Conservation (phyloP, 345 rosid species). For the Carallia brachiata region DNA sequence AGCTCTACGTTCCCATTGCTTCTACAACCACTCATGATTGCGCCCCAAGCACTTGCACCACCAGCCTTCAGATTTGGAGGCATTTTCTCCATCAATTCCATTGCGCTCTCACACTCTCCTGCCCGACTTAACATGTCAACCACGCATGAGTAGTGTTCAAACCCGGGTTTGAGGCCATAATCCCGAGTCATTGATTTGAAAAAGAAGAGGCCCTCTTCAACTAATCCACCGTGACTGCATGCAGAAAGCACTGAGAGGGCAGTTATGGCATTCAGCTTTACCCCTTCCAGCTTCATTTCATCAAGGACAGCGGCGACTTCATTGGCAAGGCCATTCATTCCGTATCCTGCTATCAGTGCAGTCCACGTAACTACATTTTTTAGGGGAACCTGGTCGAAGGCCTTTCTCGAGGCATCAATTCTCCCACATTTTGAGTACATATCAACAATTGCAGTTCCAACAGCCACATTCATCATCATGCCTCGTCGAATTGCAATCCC, state of each 20-base stretch:
- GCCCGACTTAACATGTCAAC: slow-evolving; percentile 72
- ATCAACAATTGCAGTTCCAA: slow-evolving; percentile 61
- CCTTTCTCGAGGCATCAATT: slow-evolving; percentile 46
- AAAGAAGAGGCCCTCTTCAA: slow-evolving; percentile 53
- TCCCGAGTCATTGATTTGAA: slow-evolving; percentile 55
- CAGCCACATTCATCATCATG: slow-evolving; percentile 46
- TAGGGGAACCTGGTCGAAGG: slow-evolving; percentile 42
- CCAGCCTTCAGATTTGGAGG: slow-evolving; percentile 37
- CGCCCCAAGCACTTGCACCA: slow-evolving; percentile 64
- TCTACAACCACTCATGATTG: slow-evolving; percentile 60
- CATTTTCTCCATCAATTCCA: slow-evolving; percentile 46
- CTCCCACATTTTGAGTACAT: slow-evolving; percentile 68
- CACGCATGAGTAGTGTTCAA: slow-evolving; percentile 64
- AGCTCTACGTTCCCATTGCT: slow-evolving; percentile 36
- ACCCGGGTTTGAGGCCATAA: slow-evolving; percentile 30
- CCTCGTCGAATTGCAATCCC: slow-evolving; percentile 60
- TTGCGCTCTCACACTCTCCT: slow-evolving; percentile 51
- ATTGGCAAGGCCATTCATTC: slow-evolving; percentile 54
- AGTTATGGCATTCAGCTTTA: slow-evolving; percentile 53
- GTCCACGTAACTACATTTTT: slow-evolving; percentile 66
- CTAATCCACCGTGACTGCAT: slow-evolving; percentile 70
- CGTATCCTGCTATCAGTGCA: slow-evolving; percentile 67
- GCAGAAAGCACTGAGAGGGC: slow-evolving; percentile 63
- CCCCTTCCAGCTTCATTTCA: slow-evolving; percentile 51
- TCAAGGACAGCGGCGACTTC: slow-evolving; percentile 50